Evolutionary conservation across 1,284 basidiomycete genomes (phyloP).

Genomic region (Ceratobasidium sp.): DNA sequence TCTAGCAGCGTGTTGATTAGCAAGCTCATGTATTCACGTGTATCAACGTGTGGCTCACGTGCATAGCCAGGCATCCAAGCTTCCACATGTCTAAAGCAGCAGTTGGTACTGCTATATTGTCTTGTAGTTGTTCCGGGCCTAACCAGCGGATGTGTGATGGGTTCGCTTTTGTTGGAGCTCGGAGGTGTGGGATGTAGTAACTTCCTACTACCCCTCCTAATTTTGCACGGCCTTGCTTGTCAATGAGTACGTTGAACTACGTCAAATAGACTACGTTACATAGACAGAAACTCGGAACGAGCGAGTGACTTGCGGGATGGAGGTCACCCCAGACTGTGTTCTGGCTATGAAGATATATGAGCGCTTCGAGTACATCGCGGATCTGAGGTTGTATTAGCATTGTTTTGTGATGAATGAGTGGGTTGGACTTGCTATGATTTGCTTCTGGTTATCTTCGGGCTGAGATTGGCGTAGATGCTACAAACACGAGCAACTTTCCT

Average conservation of each 20-base stretch:
- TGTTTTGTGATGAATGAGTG: background rate
- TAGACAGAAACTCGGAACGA: too few relatives aligned
- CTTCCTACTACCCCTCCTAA: background rate
- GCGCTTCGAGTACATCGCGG: background rate
- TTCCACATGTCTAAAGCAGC: background rate
- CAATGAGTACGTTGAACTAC: background rate
- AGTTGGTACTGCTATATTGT: background rate
- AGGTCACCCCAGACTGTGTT: background rate
- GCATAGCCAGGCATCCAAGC: conserved; percentile 2
- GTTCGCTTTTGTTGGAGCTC: background rate
- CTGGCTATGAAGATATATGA: background rate
- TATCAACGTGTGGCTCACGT: background rate
- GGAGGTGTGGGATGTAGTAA: background rate
- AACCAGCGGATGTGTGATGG: background rate
- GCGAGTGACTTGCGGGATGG: background rate
- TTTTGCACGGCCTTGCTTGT: background rate
- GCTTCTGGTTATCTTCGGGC: background rate
- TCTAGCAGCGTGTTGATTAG: background rate
- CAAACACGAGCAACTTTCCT: too few relatives aligned
- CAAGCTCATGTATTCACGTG: background rate
- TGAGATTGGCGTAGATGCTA: background rate
- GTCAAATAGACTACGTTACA: too few relatives aligned
- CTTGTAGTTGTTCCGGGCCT: background rate
- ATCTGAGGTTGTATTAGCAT: background rate
- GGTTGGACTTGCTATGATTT: background rate